phyloP scores from a whole-genome alignment of 2,329 filamentous ascomycete genomes.

The Talaromyces islandicus region DNA sequence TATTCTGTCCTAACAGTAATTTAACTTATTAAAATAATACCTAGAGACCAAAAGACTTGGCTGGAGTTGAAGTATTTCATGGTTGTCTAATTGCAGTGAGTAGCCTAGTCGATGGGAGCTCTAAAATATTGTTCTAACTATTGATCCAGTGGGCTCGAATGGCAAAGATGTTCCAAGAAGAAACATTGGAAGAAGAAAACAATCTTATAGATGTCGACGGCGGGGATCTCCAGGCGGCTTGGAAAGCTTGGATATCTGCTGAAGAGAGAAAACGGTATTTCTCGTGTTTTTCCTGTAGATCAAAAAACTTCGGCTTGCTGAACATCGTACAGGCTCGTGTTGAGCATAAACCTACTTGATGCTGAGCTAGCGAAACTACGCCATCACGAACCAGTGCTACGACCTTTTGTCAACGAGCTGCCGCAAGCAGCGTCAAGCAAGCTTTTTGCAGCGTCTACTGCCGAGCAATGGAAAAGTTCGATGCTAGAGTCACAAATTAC shows the following conservation, averaged over 20 bases:
- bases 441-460: background rate
- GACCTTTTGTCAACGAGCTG: background rate
- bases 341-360: background rate
- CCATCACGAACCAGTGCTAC: background rate
- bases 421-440: background rate
- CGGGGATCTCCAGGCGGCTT: background rate
- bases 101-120: background rate
- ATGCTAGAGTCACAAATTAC: background rate
- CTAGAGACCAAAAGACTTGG: background rate
- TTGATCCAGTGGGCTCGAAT: background rate
- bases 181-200: background rate
- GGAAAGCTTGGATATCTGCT: background rate
- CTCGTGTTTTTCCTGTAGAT: background rate
- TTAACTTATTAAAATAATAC: background rate
- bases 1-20: background rate
- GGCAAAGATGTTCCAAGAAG: background rate
- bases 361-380: background rate
- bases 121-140: background rate
- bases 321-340: background rate
- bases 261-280: background rate
- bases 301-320: background rate
- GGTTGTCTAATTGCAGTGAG: background rate
- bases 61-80: background rate
- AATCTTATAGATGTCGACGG: background rate
- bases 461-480: background rate